Evolutionary conservation across 345 rosid species (phyloP), one percentile per base, ranked within the genome.

Genomic region (Sonneratia caseolaris): DNA sequence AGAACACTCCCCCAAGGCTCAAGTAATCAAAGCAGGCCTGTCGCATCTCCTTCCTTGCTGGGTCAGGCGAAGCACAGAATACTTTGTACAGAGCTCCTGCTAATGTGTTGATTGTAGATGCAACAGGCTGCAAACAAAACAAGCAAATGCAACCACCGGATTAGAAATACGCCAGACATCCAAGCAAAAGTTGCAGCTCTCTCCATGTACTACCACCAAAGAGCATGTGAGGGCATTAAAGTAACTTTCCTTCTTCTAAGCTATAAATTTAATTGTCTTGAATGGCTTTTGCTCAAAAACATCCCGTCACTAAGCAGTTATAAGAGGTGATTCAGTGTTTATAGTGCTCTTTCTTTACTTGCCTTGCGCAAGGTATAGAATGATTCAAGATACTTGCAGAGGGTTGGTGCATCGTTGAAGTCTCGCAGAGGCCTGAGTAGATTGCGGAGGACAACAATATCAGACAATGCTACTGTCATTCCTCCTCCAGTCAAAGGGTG

Each of bases 401-500:
- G 81, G 21, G 79, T 35, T 49, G 83, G 51, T n/a, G 85, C 79
- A 59, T 87, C 81, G 24, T 72, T 79, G 38, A 84, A 77, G 75
- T 83, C 78, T 21, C 13, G 71, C 47, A 87, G 72, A 72, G 85
- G 87, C 70, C 67, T 74, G 21, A 87, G 86, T 66, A 87, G 83
- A 64, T 85, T 74, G 3, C 86, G 78, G 36, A 83, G 77, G 11
- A 85, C 68, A 72, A 80, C 87, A 56, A 87, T 82, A 71, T 85
- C 91, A 1, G 91, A 83, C 14, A 87, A 72, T 49, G 86, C 87
- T 49, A 85, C 87, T 6, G 90, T 84, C 90, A 86, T 86, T 72
- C 90, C 90, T 66, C 86, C 88, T 9, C 90, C 90, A 2, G 90
- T 84, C 35, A 84, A 68, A 43, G 90, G 86, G 73, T 86, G 88